Evolutionary conservation across 1,284 basidiomycete species (phyloP).

Genomic region (Ustilago nuda): DNA sequence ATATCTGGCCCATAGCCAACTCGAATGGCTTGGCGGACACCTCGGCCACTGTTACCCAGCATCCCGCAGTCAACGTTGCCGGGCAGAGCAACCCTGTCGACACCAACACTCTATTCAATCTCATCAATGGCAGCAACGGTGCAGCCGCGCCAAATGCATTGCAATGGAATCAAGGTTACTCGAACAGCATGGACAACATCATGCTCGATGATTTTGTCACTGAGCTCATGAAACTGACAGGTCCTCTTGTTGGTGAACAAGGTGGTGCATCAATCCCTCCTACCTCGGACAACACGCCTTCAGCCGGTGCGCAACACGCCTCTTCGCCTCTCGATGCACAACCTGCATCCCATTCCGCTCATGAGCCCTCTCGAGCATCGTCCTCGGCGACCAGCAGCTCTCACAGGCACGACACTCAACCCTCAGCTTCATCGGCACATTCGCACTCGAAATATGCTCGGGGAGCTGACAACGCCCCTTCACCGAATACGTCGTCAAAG

Average conservation of each 20-base stretch:
- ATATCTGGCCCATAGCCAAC: constrained; percentile 35
- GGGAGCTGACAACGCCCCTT: not conserved
- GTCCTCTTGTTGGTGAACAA: constrained; percentile 32
- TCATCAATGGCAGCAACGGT: constrained; percentile 24
- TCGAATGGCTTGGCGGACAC: constrained; percentile 6
- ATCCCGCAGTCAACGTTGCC: constrained; percentile 9
- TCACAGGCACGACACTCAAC: not conserved
- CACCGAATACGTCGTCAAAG: constrained; percentile 4
- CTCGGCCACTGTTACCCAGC: constrained; percentile 2
- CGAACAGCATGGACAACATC: constrained; percentile 46
- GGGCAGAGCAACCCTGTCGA: constrained; percentile 24
- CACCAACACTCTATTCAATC: constrained; percentile 27
- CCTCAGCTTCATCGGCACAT: not conserved
- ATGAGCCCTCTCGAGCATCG: constrained; percentile 8
- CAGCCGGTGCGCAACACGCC: constrained; percentile 8
- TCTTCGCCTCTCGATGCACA: constrained; percentile 12
- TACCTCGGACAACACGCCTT: constrained; percentile 28
- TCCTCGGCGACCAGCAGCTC: constrained; percentile 7
- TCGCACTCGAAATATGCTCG: not conserved
- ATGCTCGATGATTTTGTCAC: constrained; percentile 59
- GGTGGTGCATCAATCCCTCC: constrained; percentile 10
- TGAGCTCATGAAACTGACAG: constrained; percentile 52
- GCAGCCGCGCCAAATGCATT: constrained; percentile 6
- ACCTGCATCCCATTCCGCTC: not conserved
- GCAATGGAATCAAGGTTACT: constrained; percentile 34